Base-by-base conservation (phyloP, 78 protist genomes). In the Dictyostelium brefeldianum region DNA sequence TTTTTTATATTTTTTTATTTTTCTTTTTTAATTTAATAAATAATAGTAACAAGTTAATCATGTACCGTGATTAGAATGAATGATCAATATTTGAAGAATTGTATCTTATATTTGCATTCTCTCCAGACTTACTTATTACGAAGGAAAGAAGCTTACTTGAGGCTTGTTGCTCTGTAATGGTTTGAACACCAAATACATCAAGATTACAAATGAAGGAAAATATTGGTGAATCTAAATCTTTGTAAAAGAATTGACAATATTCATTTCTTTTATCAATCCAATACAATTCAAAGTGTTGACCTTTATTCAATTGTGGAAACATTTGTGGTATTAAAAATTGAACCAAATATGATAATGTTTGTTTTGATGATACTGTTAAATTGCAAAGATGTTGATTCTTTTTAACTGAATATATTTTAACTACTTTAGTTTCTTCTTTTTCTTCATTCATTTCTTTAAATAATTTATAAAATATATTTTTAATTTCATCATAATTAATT, bases 231-330 rank as follows among this genome's bases (percentile, higher is more conserved):
- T 71, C 82, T 57, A 84, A 29, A 74, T 84, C 92, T 46, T 84
- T 51, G 5, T 62, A 29, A 57, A 84, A 84, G 56, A 84, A 75
- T 74, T 73, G 51, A 59, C 83, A 54, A 9, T 29, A 43, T 15
- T 75, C 82, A 25, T 46, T 59, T 46, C 43, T 71, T 36, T 84
- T 71, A 59, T 84, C 92, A 2, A 53, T 25, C 92, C 92, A 84
- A 75, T 74, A 84, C 14, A 84, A 17, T 54, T 84, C 92, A 59
- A 74, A 84, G 57, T 74, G 41, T n/a, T 84, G 92, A 22, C 54
- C 50, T 15, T 8, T 48, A 10, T 9, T 17, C 31, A 84, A 57
- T 29, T 74, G 92, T 27, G 74, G 59, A 12, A 73, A 79, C 47
- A 69, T 27, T 69, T 69, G 41, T 56, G 92, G 92, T 22, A 84